Evolutionary conservation across 352 stramenopile genomes (phyloP).

Genomic region (Globisporangium cystogenes): DNA sequence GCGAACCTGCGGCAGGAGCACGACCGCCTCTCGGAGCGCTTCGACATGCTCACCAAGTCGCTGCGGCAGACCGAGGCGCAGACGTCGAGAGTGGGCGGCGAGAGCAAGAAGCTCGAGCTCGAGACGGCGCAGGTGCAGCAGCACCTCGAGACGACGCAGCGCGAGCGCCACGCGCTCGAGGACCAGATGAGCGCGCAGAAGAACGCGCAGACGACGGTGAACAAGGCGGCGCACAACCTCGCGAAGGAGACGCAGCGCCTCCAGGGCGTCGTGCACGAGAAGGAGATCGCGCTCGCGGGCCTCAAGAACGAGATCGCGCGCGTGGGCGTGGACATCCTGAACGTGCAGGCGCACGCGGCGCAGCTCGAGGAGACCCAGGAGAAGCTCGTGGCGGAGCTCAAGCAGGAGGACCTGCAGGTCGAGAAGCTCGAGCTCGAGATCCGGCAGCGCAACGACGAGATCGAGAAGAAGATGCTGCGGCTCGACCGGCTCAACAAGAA

Average conservation of each 20-base stretch:
- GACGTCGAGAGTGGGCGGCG: conserved; percentile 45
- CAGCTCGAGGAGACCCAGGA: conserved; percentile 86
- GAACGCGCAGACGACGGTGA: conserved; percentile 84
- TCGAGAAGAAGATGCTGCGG: conserved; percentile 95
- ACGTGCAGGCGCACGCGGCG: conserved; percentile 85
- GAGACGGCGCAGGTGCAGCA: conserved; percentile 61
- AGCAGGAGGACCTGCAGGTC: conserved; percentile 85
- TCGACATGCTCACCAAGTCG: conserved; percentile 85
- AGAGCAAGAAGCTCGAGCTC: conserved; percentile 68
- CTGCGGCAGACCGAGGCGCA: conserved; percentile 86
- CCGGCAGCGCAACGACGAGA: conserved; percentile 92
- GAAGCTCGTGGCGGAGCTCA: conserved; percentile 76
- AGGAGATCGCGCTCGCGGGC: conserved; percentile 85
- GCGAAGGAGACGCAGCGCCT: conserved; percentile 72
- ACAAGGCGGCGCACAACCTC: conserved; percentile 92
- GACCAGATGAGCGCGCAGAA: conserved; percentile 73
- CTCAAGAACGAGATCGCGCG: conserved; percentile 92
- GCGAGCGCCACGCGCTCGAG: conserved; percentile 87
- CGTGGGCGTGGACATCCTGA: conserved; percentile 90
- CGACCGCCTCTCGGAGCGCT: conserved; percentile 72
- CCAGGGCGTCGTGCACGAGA: conserved; percentile 72
- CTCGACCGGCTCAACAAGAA: conserved; percentile 94
- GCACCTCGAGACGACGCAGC: conserved; percentile 83
- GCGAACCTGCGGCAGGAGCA: conserved; percentile 50
- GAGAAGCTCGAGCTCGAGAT: conserved; percentile 93